Conservation (phyloP, 164 flowering plant genomes). For the Liriodendron chinense region DNA sequence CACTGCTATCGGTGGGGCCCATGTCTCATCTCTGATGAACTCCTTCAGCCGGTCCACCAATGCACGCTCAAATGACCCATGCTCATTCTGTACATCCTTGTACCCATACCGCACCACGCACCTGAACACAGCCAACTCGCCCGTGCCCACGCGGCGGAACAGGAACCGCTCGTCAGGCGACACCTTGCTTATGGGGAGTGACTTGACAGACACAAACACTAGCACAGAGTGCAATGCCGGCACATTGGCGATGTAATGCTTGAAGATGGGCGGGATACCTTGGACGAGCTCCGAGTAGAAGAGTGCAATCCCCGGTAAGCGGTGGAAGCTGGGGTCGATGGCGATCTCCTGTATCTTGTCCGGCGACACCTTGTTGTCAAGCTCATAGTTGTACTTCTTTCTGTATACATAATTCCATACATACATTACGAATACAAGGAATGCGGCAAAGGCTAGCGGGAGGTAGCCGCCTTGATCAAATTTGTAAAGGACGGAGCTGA, state of each 20-base stretch:
- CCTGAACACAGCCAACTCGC: slow-evolving; percentile 48
- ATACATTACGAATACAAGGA: slow-evolving; percentile 54
- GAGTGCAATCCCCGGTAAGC: slow-evolving; percentile 62
- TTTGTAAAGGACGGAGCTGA: slow-evolving; percentile 76
- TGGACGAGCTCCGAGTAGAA: slow-evolving; percentile 84
- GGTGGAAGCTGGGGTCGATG: slow-evolving; percentile 16
- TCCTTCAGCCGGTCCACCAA: slow-evolving; percentile 52
- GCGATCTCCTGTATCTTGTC: slow-evolving; percentile 36
- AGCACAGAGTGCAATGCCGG: slow-evolving; percentile 72
- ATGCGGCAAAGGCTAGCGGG: slow-evolving; percentile 52
- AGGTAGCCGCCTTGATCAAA: slow-evolving; percentile 74
- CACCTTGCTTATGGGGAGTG: slow-evolving; percentile 70
- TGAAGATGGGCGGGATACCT: slow-evolving; percentile 79
- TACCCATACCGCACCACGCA: slow-evolving; percentile 85
- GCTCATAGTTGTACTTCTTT: slow-evolving; percentile 61
- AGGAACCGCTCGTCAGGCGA: slow-evolving; percentile 62
- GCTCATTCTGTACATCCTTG: slow-evolving; percentile 46
- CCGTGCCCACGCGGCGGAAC: slow-evolving; percentile 51
- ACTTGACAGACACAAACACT: slow-evolving; percentile 72
- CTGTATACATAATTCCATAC: slow-evolving; percentile 38
- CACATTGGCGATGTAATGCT: slow-evolving; percentile 55
- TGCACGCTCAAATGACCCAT: slow-evolving; percentile 52
- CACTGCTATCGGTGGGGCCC: slow-evolving; percentile 12
- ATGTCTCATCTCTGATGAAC: slow-evolving; percentile 42
- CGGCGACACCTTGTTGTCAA: slow-evolving; percentile 54